Evolutionary conservation across 176 grass and related monocot species (phyloP), one percentile per base, ranked within the genome.

Genomic region (Triticum urartu): DNA sequence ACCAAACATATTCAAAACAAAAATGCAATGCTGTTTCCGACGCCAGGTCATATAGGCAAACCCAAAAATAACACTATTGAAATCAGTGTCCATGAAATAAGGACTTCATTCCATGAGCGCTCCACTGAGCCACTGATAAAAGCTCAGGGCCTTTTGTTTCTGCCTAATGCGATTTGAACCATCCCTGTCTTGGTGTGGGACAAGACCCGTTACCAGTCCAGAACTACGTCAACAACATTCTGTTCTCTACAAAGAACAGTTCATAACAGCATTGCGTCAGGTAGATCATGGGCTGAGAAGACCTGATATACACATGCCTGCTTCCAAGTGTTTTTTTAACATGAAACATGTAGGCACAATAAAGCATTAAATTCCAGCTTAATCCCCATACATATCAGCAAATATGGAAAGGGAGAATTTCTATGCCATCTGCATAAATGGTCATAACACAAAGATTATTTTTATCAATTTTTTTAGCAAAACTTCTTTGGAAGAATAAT

Each of bases 1-100:
- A 86, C 22, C 15, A 52, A 20, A 75, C 50, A 40, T 64, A 82
- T 83, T 66, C 18, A 78, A 72, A 36, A 75, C 11, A 64, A 83
- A 77, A 62, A 45, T 21, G 21, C 21, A 70, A 78, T 73, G 21
- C 0, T 36, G 5, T 33, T 78, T 66, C 22, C 7, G 3, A 15
- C 22, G 14, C 26, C 59, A 77, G 11, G 39, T 22, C 7, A 3
- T 42, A 54, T 59, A 35, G 0, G 28, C 60, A 85, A 52, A 22
- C 33, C 20, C 60, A 32, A 47, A 60, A 35, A 67, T 45, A 40
- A n/a, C 20, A 77, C 65, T 25, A 26, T 32, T 68, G 70, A 32
- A 40, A 64, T 75, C 22, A 67, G 67, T 54, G 28, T 45, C 74
- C 21, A 79, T 64, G 54, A 56, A 56, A 56, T 33, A 9, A 33